Percentiles rank a stretch among this genome's conserved stretches.
Conservation (phyloP, 768 basidiomycete species). For the Suillus paluster region DNA sequence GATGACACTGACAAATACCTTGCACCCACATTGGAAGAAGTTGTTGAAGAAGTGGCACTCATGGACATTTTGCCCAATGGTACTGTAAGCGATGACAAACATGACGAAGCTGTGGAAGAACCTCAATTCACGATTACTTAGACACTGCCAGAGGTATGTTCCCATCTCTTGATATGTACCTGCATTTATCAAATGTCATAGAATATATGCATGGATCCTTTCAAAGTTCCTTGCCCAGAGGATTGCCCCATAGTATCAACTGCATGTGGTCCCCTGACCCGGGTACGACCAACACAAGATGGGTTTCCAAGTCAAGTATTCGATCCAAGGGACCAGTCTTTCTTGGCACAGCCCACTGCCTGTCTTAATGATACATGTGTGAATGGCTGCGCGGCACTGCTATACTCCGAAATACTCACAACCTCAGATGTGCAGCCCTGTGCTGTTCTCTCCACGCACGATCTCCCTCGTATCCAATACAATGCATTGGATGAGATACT, state of each 20-base stretch:
- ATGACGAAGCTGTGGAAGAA: background rate
- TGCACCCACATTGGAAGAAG: background rate
- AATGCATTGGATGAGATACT: slow-evolving; percentile 16
- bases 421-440: background rate
- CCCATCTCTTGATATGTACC: background rate
- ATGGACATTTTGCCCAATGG: background rate
- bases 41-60: background rate
- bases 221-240: background rate
- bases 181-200: background rate
- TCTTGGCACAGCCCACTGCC: slow-evolving; percentile 9
- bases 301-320: slow-evolving; percentile 10
- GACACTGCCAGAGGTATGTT: slow-evolving; percentile 1
- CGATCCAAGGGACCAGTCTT: slow-evolving; percentile 5
- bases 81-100: slow-evolving; percentile 3
- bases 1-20: background rate
- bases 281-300: background rate
- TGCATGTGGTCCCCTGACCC: background rate
- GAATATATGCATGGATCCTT: background rate
- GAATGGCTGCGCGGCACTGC: slow-evolving; percentile 14
- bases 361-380: slow-evolving; percentile 17
- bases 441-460: slow-evolving; percentile 16
- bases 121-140: background rate
- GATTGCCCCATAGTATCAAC: background rate
- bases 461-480: slow-evolving; percentile 8
- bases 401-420: slow-evolving; percentile 3